Base-by-base conservation (phyloP, 768 basidiomycete genomes). In the Russula lepida region DNA sequence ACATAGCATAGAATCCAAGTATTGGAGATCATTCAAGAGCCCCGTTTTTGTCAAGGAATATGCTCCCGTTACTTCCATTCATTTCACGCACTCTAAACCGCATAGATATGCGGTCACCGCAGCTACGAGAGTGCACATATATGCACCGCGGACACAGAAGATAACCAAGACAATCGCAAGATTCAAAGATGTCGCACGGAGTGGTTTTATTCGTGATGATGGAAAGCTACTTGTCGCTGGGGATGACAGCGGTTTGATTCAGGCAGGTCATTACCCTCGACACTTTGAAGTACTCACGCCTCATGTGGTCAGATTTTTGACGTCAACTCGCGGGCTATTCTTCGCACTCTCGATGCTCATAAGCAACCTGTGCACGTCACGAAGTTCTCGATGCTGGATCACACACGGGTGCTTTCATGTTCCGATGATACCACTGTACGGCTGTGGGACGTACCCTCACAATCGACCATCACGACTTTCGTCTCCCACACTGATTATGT, bases 31-130 rank as follows among this genome's bases (percentile, higher is more conserved):
- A 68, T 93, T 89, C 74, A 91, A 85, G 66, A 80, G 89, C 61
- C 92, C 92, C 3, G 89, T 98, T 1, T 99, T 98, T 72, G 82
- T 98, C 72, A 98, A 97, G 74, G 92, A 98, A 77, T 95, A 95
- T 71, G 92, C 93, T 0, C 93, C 95, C 17, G 86, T 99, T 67
- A 98, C 95, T 56, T 91, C 90, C 17, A 80, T 99, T 33, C 92
- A 98, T 71, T 98, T 98, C 74, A 84, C 92, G 1, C 84, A 84
- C 1, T 76, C 88, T 28, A 86, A 84, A 72, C 95, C 95, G 5
- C 93, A 99, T 71, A 79, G 89, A 69, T 98, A 95, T 78, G 95
- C 94, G 27, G 94, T 98, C 58, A 97, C 95, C 28, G 90, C 94
- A 2, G 93, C 92, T 0, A 89, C 94, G 1, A 80, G 95, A 65